Evolutionary conservation across 164 flowering plant species (phyloP).

Genomic region (Brasenia schreberi): DNA sequence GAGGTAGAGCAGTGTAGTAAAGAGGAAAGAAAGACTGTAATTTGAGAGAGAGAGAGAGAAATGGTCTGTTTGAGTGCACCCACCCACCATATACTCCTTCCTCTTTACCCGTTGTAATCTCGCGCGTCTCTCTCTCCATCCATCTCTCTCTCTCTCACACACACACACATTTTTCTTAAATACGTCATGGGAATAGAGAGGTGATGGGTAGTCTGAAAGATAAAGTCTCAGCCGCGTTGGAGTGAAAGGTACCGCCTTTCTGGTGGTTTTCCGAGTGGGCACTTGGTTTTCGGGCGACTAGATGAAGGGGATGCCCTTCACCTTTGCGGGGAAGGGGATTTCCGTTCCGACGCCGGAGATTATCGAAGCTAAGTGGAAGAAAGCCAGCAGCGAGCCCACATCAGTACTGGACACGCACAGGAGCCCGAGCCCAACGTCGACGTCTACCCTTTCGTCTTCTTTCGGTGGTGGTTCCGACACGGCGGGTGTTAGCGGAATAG

Average conservation of each 20-base stretch:
- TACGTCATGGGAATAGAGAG: neutral
- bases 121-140: neutral
- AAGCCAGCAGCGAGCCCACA: slow-evolving; percentile 39
- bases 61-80: neutral
- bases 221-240: neutral
- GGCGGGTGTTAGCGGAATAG: slow-evolving; percentile 14
- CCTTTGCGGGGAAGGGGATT: slow-evolving; percentile 70
- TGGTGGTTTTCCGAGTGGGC: neutral
- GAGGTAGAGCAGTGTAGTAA: neutral
- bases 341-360: slow-evolving; percentile 14
- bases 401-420: slow-evolving; percentile 65
- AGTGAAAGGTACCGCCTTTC: neutral
- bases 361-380: slow-evolving; percentile 18
- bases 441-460: slow-evolving; percentile 71
- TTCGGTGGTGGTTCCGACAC: slow-evolving; percentile 30
- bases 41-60: neutral
- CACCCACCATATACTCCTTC: neutral
- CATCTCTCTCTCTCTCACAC: neutral
- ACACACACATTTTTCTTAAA: no score
- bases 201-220: neutral
- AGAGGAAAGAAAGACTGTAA: neutral
- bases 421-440: slow-evolving; percentile 62
- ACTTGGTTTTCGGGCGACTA: slow-evolving; percentile 8
- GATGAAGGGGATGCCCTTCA: slow-evolving; percentile 82
- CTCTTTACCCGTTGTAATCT: neutral